Conservation (phyloP, 2,329 filamentous ascomycete species). For the Polychaeton citri region DNA sequence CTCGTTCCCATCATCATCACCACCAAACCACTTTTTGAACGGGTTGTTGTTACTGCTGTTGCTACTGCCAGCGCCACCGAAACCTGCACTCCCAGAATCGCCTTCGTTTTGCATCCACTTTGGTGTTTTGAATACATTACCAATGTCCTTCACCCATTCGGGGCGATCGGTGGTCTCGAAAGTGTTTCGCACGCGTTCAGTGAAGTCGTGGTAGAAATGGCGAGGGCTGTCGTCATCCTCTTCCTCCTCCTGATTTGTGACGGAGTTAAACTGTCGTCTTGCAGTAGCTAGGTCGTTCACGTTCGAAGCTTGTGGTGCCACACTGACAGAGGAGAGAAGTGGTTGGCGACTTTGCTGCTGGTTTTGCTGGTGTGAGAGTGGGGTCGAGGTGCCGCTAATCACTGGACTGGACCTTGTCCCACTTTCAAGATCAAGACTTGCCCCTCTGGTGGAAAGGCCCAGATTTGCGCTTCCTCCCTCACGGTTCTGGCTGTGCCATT, state of each 20-base stretch:
- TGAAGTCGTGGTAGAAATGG: constrained; percentile 71
- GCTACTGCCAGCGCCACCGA: constrained; percentile 18
- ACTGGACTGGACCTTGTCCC: constrained; percentile 3
- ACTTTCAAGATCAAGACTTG: constrained; percentile 14
- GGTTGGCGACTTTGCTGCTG: constrained; percentile 1
- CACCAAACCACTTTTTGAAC: constrained; percentile 2
- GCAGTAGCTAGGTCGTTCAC: constrained; percentile 2
- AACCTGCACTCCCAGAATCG: constrained; percentile 8
- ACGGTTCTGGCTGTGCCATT: constrained; percentile 39
- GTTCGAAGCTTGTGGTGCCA: neutral
- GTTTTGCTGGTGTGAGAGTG: constrained; percentile 1
- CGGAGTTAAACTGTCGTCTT: constrained; percentile 18
- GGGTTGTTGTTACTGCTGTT: constrained; percentile 4
- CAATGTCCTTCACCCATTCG: constrained; percentile 65
- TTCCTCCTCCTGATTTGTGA: constrained; percentile 27
- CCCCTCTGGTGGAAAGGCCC: constrained; percentile 16
- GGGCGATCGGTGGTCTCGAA: constrained; percentile 73
- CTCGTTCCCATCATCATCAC: constrained; percentile 1
- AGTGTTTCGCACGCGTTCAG: constrained; percentile 81
- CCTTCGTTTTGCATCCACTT: constrained; percentile 61
- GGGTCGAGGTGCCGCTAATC: constrained; percentile 2
- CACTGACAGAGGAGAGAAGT: neutral
- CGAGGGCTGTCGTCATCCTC: constrained; percentile 48
- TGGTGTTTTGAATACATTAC: constrained; percentile 57
- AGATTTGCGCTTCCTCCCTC: constrained; percentile 23